These are phyloP conservation scores for Septoria linicola DNA, from an alignment of 2,329 filamentous ascomycete species.

Conservation along the genomic window DNA sequence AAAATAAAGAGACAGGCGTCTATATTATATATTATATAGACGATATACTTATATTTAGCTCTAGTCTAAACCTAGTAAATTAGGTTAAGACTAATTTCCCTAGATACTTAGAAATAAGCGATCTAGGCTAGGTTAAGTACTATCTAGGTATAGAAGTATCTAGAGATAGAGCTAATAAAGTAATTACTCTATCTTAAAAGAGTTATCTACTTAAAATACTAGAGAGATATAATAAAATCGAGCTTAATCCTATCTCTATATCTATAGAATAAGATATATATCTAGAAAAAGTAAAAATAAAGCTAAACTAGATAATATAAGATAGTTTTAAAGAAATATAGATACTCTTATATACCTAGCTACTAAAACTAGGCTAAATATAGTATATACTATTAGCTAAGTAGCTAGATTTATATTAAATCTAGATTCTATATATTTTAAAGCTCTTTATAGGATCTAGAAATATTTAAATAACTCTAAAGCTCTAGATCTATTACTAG, in stretches of 20 bases:
- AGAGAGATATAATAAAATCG: constrained; percentile 15
- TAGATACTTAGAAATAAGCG: constrained; percentile 11
- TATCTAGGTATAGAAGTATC: constrained; percentile 13
- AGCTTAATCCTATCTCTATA: constrained; percentile 12
- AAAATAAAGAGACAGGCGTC: constrained; percentile 7
- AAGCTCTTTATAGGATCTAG: constrained; percentile 14
- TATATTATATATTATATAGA: constrained; percentile 11
- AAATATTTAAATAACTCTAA: constrained; percentile 14
- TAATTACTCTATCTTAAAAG: constrained; percentile 8
- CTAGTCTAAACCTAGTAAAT: constrained; percentile 8
- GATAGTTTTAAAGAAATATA: constrained; percentile 6
- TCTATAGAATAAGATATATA: constrained; percentile 6
- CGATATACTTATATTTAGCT: constrained; percentile 16
- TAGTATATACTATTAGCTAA: constrained; percentile 1
- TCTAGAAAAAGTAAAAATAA: constrained; percentile 9
- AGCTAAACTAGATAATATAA: constrained; percentile 6
- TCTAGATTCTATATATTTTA: constrained; percentile 7
- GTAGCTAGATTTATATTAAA: constrained; percentile 11
- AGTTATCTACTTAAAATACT: constrained; percentile 12
- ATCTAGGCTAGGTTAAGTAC: constrained; percentile 6
- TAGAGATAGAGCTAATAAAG: constrained; percentile 11
- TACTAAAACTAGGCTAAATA: not conserved
- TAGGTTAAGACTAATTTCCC: constrained; percentile 11
- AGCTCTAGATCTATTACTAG: not conserved
- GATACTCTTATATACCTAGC: constrained; percentile 4